Evolutionary conservation across 768 basidiomycete species (phyloP).

Genomic region (Candolleomyces aberdarensis): DNA sequence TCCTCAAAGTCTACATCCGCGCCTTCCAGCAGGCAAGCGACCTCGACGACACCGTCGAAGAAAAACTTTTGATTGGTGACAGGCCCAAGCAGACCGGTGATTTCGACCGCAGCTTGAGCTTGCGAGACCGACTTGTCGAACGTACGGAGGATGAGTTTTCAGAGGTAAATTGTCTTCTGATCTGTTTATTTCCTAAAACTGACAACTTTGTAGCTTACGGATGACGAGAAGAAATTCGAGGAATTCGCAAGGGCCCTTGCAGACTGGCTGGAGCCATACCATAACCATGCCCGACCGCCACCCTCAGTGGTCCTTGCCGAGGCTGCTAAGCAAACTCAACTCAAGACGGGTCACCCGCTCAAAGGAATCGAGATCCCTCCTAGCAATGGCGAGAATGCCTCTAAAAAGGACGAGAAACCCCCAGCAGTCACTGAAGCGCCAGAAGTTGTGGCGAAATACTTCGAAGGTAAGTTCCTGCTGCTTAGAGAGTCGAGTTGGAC

Average conservation of each 20-base stretch:
- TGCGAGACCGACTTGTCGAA: constrained; percentile 56
- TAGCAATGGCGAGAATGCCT: constrained; percentile 40
- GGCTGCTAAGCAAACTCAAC: constrained; percentile 66
- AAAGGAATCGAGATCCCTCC: constrained; percentile 58
- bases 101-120: constrained; percentile 44
- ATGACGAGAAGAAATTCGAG: constrained; percentile 55
- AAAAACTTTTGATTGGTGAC: constrained; percentile 79
- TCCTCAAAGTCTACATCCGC: constrained; percentile 76
- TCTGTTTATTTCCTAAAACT: constrained; percentile 8
- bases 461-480: constrained; percentile 46
- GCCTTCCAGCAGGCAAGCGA: constrained; percentile 78
- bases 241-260: constrained; percentile 61
- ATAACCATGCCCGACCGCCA: constrained; percentile 69
- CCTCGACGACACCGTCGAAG: constrained; percentile 75
- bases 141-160: constrained; percentile 48
- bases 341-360: constrained; percentile 66
- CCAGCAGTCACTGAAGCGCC: constrained; percentile 65
- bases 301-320: constrained; percentile 70
- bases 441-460: constrained; percentile 50
- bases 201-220: constrained; percentile 49
- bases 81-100: constrained; percentile 63
- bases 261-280: constrained; percentile 76
- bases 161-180: constrained; percentile 38
- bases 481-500: not conserved
- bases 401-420: constrained; percentile 71